Conservation (phyloP, 768 basidiomycete species). For the Suillus spraguei region DNA sequence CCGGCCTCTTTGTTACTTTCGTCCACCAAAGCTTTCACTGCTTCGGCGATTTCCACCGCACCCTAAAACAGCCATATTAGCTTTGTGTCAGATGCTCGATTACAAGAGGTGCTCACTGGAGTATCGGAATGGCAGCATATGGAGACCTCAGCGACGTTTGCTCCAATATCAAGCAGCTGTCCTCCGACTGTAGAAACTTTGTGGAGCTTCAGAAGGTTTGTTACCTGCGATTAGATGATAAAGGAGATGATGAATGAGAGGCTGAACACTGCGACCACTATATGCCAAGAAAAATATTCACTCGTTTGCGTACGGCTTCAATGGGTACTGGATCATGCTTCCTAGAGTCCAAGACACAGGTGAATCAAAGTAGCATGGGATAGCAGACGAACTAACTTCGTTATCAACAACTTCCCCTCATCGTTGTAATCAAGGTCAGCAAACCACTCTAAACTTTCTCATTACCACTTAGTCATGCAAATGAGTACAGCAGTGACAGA, state of each 20-base stretch:
- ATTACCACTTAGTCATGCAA: not conserved
- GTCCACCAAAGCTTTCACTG: conserved; percentile 59
- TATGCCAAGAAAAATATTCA: conserved; percentile 23
- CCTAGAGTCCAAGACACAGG: conserved; percentile 31
- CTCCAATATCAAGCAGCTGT: conserved; percentile 43
- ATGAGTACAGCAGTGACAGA: conserved; percentile 20
- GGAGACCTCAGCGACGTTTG: conserved; percentile 50
- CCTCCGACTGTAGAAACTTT: conserved; percentile 52
- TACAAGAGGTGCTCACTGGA: conserved; percentile 42
- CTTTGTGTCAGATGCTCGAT: not conserved
- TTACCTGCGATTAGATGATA: conserved; percentile 36
- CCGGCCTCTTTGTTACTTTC: conserved; percentile 46
- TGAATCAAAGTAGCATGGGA: not conserved
- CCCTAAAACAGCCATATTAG: conserved; percentile 36
- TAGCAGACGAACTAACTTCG: conserved; percentile 41
- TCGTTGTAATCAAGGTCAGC: conserved; percentile 63
- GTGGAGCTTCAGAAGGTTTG: conserved; percentile 43
- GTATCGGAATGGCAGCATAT: conserved; percentile 71
- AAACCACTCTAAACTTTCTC: conserved; percentile 55
- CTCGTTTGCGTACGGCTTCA: conserved; percentile 45
- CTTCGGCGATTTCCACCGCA: conserved; percentile 51
- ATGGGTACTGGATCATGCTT: conserved; percentile 51
- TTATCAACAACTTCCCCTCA: conserved; percentile 61
- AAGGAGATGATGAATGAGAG: not conserved
- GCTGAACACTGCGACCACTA: not conserved